Evolutionary conservation across 2,329 filamentous ascomycete species (phyloP).

Genomic region (Aureobasidium zeae): DNA sequence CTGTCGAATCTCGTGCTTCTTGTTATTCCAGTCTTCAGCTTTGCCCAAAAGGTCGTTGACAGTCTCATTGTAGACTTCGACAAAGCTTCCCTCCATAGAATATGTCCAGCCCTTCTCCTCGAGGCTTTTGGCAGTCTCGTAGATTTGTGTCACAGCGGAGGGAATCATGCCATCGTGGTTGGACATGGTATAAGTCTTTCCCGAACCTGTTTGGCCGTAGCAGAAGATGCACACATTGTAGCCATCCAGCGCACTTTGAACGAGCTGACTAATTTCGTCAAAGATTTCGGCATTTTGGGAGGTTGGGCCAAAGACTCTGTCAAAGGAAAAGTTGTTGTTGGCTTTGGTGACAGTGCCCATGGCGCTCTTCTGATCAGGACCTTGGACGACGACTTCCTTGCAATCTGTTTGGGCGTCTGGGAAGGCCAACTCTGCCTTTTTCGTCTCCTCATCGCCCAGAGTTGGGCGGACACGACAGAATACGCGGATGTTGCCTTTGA

Average conservation of each 20-base stretch:
- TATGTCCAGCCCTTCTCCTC: conserved; percentile 92
- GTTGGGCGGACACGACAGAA: conserved; percentile 90
- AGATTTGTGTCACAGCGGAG: conserved; percentile 84
- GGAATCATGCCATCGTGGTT: conserved; percentile 89
- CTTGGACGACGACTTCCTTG: conserved; percentile 75
- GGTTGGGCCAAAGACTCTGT: conserved; percentile 75
- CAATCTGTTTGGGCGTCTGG: conserved; percentile 65
- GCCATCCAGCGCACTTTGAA: conserved; percentile 90
- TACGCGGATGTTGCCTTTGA: conserved; percentile 96
- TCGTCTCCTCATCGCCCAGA: conserved; percentile 49
- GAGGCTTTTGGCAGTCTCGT: conserved; percentile 72
- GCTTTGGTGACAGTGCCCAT: conserved; percentile 68
- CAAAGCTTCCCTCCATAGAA: conserved; percentile 86
- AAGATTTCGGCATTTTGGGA: conserved; percentile 81
- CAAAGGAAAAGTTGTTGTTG: conserved; percentile 79
- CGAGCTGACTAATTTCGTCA: conserved; percentile 90
- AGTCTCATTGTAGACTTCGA: conserved; percentile 98
- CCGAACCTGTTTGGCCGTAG: conserved; percentile 93
- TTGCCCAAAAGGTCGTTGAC: conserved; percentile 78
- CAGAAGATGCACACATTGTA: conserved; percentile 99
- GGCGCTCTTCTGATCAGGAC: conserved; percentile 74
- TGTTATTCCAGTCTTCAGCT: conserved; percentile 62
- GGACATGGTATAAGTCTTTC: conserved; percentile 96
- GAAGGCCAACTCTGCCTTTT: conserved; percentile 65
- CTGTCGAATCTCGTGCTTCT: conserved; percentile 82